A percentile compares a stretch with the other conserved stretches of the same genome.
Conservation (phyloP, 139 green algal genomes). For the Chlorella sp. region DNA sequence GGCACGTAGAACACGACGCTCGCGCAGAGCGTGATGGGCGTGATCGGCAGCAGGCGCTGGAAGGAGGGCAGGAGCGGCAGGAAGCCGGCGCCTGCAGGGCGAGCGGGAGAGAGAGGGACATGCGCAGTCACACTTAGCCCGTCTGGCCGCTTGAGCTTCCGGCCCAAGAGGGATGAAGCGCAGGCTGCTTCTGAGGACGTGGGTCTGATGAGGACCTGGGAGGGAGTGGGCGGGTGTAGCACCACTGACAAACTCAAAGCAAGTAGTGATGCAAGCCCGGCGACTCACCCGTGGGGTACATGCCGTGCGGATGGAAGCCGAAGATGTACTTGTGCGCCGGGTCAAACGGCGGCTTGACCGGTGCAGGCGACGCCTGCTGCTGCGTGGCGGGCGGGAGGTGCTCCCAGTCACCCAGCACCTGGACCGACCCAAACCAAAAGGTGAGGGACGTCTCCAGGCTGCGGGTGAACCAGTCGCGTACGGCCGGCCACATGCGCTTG, state of each 20-base stretch:
- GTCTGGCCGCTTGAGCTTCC: too few species aligned
- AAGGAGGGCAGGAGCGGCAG: conserved; percentile 61
- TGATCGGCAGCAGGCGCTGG: conserved; percentile 32
- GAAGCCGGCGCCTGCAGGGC: conserved; percentile 50
- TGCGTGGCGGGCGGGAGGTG: neutral
- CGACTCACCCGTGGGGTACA: conserved; percentile 69
- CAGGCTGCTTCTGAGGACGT: too few species aligned
- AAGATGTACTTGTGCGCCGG: conserved; percentile 52
- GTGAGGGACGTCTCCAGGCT: conserved; percentile 49
- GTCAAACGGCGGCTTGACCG: too few species aligned
- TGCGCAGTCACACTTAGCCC: too few species aligned
- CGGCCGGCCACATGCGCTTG: conserved; percentile 48
- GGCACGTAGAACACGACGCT: conserved; percentile 49
- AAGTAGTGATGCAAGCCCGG: too few species aligned
- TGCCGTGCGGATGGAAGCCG: conserved; percentile 71
- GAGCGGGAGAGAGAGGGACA: too few species aligned
- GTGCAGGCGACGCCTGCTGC: too few species aligned
- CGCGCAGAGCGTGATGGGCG: conserved; percentile 17
- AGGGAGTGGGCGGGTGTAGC: too few species aligned
- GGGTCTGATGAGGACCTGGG: too few species aligned
- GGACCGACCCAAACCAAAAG: conserved; percentile 57
- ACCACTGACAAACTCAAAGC: too few species aligned
- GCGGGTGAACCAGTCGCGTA: conserved; percentile 50
- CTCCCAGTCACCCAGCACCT: conserved; percentile 29
- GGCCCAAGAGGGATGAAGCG: too few species aligned